Conservation (phyloP, 2,329 filamentous ascomycete genomes). For the Colletotrichum horii region DNA sequence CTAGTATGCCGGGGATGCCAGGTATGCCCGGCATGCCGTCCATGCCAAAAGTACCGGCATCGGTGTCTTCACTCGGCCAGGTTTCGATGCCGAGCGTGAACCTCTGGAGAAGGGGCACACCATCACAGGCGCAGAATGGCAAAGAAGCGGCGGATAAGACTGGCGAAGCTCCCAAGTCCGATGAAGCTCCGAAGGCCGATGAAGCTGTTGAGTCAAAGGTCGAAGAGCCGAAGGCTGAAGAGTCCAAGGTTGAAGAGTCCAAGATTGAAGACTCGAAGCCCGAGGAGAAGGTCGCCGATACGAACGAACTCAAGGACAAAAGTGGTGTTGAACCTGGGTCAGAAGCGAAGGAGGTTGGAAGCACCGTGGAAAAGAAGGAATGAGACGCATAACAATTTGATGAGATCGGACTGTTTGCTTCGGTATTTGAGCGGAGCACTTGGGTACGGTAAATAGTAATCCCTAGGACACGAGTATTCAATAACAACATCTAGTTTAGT, state of each 20-base stretch:
- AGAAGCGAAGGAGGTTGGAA: not conserved
- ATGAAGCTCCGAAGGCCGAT: accelerated
- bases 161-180: not conserved
- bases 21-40: conserved; percentile 34
- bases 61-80: conserved; percentile 33
- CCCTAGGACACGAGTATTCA: too few species aligned
- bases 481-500: too few species aligned
- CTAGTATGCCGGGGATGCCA: conserved; percentile 35
- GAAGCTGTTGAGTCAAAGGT: not conserved
- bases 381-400: not conserved
- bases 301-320: not conserved
- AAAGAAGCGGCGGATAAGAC: not conserved
- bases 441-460: not conserved
- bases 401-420: too few species aligned
- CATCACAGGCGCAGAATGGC: not conserved
- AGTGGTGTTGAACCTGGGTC: not conserved
- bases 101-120: conserved; percentile 32
- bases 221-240: not conserved
- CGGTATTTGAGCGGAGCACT: not conserved
- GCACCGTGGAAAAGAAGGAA: not conserved
- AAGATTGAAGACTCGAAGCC: not conserved
- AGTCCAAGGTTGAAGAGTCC: accelerated
- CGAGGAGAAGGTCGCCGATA: not conserved
- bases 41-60: conserved; percentile 30
- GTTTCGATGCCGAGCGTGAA: conserved; percentile 36